phyloP scores from a whole-genome alignment of 2,329 filamentous ascomycete genomes.

The Aspergillus unguis region DNA sequence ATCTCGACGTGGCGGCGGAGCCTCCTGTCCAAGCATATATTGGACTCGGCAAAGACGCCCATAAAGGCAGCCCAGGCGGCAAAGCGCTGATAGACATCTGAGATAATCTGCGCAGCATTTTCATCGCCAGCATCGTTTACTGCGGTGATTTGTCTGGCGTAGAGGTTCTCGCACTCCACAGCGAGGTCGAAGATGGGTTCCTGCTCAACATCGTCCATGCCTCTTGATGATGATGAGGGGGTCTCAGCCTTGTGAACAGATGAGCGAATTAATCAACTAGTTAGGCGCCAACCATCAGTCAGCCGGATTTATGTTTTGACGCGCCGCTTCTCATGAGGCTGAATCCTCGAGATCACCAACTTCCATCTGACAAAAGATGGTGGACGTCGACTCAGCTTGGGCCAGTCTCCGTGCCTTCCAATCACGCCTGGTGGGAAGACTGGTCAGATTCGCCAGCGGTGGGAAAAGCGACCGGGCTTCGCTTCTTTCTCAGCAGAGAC shows the following conservation, averaged over 20 bases:
- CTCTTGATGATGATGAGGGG: neutral
- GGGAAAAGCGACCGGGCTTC: neutral
- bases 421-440: neutral
- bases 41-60: conserved; percentile 1
- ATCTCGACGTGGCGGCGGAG: conserved; percentile 2
- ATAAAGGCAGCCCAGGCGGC: neutral
- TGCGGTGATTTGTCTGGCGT: neutral
- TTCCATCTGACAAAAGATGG: neutral
- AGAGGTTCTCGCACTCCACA: neutral
- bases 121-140: neutral
- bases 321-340: too few relatives aligned
- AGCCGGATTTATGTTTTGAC: neutral
- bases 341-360: too few relatives aligned
- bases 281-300: neutral
- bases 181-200: conserved; percentile 4
- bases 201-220: neutral
- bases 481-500: neutral
- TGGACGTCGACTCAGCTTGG: neutral
- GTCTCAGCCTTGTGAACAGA: neutral
- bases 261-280: too few relatives aligned
- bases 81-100: conserved; percentile 2
- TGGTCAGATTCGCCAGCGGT: neutral
- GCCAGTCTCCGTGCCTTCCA: neutral
- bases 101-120: neutral
- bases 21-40: neutral